Conservation (phyloP, 208 protist species). For the Herpetomonas samuelpessoai region DNA sequence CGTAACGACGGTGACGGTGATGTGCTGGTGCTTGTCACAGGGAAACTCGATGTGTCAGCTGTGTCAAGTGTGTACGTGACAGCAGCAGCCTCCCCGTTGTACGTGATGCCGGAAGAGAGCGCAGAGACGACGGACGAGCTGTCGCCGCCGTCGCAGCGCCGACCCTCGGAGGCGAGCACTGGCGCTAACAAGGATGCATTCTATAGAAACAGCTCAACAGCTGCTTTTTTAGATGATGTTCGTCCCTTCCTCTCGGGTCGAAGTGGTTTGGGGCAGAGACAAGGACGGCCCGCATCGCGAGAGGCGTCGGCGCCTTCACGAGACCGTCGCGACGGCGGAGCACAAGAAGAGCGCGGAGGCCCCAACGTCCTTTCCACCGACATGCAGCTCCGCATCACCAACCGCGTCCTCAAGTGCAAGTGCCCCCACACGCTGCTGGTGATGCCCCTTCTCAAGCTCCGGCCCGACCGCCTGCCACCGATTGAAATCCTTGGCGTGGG, state of each 20-base stretch:
- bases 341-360: not conserved
- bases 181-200: not conserved
- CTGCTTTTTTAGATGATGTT: no score
- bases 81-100: not conserved
- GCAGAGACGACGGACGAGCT: not conserved
- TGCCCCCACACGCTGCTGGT: conserved; percentile 85
- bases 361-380: conserved; percentile 18
- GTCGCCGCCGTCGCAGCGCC: not conserved
- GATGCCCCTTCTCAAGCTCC: conserved; percentile 65
- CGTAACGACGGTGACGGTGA: conserved; percentile 79
- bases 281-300: no score
- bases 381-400: conserved; percentile 78
- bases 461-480: conserved; percentile 49
- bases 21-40: conserved; percentile 78
- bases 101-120: not conserved
- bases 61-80: conserved; percentile 18
- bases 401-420: conserved; percentile 85
- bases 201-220: no score
- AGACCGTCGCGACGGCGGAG: not conserved
- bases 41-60: conserved; percentile 24
- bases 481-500: conserved; percentile 63
- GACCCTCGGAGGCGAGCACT: not conserved
- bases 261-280: not conserved
- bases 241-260: not conserved
- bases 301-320: no score